These are phyloP conservation scores for Sphaceloma murrayae DNA, from an alignment of 2,329 filamentous ascomycete genomes.

Conservation along the genomic window DNA sequence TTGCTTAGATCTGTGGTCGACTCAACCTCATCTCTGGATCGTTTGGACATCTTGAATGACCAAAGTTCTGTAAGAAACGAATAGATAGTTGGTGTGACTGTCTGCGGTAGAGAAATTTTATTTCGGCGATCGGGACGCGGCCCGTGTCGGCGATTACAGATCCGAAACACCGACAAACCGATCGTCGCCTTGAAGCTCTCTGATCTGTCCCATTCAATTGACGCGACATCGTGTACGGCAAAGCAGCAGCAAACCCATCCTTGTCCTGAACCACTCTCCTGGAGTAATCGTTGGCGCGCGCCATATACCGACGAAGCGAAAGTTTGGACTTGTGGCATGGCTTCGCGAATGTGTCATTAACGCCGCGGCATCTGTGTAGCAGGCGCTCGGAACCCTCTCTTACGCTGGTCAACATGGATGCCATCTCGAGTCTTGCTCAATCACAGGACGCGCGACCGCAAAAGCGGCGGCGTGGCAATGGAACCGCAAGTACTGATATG, in stretches of 20 bases:
- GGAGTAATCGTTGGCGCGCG: too few species aligned
- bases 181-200: background rate
- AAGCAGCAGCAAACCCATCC: too few species aligned
- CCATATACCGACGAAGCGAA: too few species aligned
- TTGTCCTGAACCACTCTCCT: too few species aligned
- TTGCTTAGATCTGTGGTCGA: constrained; percentile 19
- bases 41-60: constrained; percentile 23
- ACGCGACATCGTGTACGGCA: too few species aligned
- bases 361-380: too few species aligned
- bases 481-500: background rate
- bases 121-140: background rate
- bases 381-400: too few species aligned
- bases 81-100: too few species aligned
- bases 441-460: constrained; percentile 5
- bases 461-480: constrained; percentile 12
- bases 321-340: too few species aligned
- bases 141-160: background rate
- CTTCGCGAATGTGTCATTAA: too few species aligned
- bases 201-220: too few species aligned
- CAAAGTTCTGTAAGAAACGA: background rate
- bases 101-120: too few species aligned
- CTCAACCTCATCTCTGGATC: constrained; percentile 24
- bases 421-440: background rate
- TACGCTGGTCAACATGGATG: constrained; percentile 12
- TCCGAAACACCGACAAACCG: background rate